Evolutionary conservation across 2,329 filamentous ascomycete genomes (phyloP), one percentile per base, ranked within the genome.

Genomic region (Rutstroemia sp.): DNA sequence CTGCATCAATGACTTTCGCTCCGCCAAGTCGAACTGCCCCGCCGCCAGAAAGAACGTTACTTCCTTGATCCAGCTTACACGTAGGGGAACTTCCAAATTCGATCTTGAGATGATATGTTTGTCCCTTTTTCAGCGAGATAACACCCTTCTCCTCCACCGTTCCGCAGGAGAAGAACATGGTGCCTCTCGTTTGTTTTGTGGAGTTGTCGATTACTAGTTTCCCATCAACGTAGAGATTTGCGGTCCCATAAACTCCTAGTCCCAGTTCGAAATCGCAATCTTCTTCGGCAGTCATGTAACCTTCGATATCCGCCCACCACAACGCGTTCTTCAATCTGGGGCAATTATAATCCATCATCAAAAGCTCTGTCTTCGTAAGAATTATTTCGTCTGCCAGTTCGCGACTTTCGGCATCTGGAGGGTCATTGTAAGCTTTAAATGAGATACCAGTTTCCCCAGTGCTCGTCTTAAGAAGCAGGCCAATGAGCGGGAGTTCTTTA

Each of bases 21-120:
- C 78, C 81, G 34, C 84, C 83, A n/a, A 87, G 73, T 48, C 82
- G 77, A 50, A 87, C 77, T 0, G 80, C 82, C 36, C 84, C 83
- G 38, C 77, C 75, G n/a, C 79, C 78, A 50, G 82, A 78, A 25
- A 78, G 72, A 12, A 80, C 75, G 3, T 73, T 66, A 2, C 72
- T 72, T 25, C 69, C 68, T 7, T 72, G 75, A 54, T 76, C 75
- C 7, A 84, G 73, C 38, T 78, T 81, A 30, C 78, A 82, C 21
- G 79, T 83, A 0, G 80, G 79, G 1, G 78, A 74, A 5, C 78
- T 83, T 16, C 76, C 81, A 61, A 84, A 85, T 34, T 67, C 61
- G 34, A 69, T 58, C 27, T 62, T 62, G 16, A 72, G 56, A 12
- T 64, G 68, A 55, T 72, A 73, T 6, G 56, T 59, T 34, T 57